Evolutionary conservation across 2,329 filamentous ascomycete species (phyloP), one percentile per base, ranked within the genome.

Genomic region (Aspergillus sp.): DNA sequence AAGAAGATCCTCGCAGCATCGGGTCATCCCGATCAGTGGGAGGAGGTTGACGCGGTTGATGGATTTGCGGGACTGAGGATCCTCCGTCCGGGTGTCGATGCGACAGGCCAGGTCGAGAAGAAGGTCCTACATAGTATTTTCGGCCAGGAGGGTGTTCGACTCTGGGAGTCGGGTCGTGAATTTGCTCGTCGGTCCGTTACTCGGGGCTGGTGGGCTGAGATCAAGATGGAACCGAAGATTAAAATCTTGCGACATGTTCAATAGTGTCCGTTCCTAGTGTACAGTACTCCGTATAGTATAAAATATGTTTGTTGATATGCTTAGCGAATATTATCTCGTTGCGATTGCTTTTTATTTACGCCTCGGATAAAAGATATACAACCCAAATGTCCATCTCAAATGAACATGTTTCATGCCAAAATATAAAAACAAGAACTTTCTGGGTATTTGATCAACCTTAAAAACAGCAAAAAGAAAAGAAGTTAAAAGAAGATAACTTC

Each of bases 131-230:
- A 60, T 30, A 42, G 57, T 26, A 48, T 66, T 12, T 30, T 72
- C 8, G 65, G 71, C 7, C 54, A 65, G 10, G 33, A 39, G 12
- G 61, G 57, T 11, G 53, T 61, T 29, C 37, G 48, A 2, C 11
- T 59, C 30, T 71, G 64, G 48, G 56, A 58, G 19, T 12, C 12
- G 5, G 10, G 56, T 19, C 52, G 62, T 6, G 54, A 57, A 13
- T 35, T 55, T 34, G 48, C 52, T 13, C 55, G 68, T 13, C 42
- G 49, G 19, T 38, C 52, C 49, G 28, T 69, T 13, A 72, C 72
- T 2, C 57, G 61, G 29, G 78, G 78, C 0, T 78, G 73, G 64
- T 82, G 79, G 79, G 68, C 72, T 27, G 72, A 77, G 43, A 56
- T 79, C 36, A 68, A 61, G 48, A 73, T 80, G 71, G 69, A 72